These are phyloP conservation scores for Trichocladium uniseriatum DNA, from an alignment of 495 filamentous ascomycete genomes.

Conservation along the genomic window DNA sequence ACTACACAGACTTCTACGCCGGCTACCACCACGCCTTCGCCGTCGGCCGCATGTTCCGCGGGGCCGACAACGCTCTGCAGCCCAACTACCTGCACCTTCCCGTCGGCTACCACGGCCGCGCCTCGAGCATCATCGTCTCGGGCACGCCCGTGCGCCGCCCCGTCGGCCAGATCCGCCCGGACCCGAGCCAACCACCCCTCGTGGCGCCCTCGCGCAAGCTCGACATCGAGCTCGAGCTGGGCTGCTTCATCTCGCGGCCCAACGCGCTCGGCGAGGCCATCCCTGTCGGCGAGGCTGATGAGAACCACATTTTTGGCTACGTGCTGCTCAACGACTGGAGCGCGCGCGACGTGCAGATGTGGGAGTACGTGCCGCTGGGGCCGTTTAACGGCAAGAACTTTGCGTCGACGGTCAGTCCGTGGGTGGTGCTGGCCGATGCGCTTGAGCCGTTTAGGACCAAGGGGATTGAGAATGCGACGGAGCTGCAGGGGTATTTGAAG, in stretches of 20 bases:
- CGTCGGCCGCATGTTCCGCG: conserved; percentile 75
- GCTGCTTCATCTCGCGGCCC: conserved; percentile 62
- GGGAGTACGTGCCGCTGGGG: conserved; percentile 80
- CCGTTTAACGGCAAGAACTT: conserved; percentile 94
- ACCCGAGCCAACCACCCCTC: conserved; percentile 49
- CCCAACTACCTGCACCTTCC: conserved; percentile 88
- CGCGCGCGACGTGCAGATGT: conserved; percentile 79
- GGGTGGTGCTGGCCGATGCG: conserved; percentile 81
- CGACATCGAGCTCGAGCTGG: conserved; percentile 85
- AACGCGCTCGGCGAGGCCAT: conserved; percentile 60
- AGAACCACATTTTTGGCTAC: conserved; percentile 69
- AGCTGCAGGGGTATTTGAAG: conserved; percentile 59
- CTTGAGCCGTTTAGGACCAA: conserved; percentile 53
- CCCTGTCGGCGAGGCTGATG: conserved; percentile 52
- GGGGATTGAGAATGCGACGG: conserved; percentile 55
- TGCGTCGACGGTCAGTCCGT: conserved; percentile 77
- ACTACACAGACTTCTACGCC: conserved; percentile 98
- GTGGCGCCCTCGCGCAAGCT: conserved; percentile 57
- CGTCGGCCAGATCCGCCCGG: conserved; percentile 67
- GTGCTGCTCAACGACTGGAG: conserved; percentile 95
- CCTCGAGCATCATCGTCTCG: conserved; percentile 68
- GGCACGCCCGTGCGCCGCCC: conserved; percentile 70
- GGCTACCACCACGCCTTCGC: conserved; percentile 81
- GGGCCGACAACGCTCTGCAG: conserved; percentile 68
- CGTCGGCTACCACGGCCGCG: conserved; percentile 79